These are phyloP conservation scores for Pinus taeda DNA, from an alignment of 75 land plant species.

Conservation along the genomic window DNA sequence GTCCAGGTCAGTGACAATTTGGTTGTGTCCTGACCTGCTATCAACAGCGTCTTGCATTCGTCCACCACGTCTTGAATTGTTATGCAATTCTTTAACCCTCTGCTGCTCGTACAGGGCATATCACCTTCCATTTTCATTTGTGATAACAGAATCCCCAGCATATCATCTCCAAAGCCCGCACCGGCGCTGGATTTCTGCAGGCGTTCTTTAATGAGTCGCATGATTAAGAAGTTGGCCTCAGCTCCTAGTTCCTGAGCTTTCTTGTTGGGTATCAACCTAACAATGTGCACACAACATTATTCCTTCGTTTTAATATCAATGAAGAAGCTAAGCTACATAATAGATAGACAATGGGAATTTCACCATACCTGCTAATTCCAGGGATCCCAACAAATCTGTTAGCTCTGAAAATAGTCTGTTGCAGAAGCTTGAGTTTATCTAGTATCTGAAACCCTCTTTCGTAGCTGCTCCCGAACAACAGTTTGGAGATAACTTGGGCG, in stretches of 20 bases:
- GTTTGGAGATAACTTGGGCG: slow-evolving; percentile 13
- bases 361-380: slow-evolving; percentile 55
- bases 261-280: neutral
- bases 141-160: slow-evolving; percentile 24
- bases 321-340: neutral
- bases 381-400: slow-evolving; percentile 61
- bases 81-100: slow-evolving; percentile 18
- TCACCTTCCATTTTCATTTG: slow-evolving; percentile 30
- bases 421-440: slow-evolving; percentile 46
- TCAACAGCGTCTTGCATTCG: slow-evolving; percentile 87
- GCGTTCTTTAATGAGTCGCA: neutral
- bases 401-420: slow-evolving; percentile 43
- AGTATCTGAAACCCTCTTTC: slow-evolving; percentile 76
- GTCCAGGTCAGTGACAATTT: slow-evolving; percentile 21
- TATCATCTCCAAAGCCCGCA: neutral
- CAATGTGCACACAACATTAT: too few species aligned
- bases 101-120: slow-evolving; percentile 51
- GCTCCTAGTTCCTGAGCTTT: neutral
- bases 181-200: neutral
- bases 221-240: neutral
- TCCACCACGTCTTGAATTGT: slow-evolving; percentile 54
- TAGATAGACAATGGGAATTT: neutral
- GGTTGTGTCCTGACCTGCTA: slow-evolving; percentile 89
- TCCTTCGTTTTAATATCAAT: neutral
- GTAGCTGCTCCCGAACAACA: slow-evolving; percentile 59